phyloP scores from a whole-genome alignment of 345 rosid species.

The Mangifera indica region DNA sequence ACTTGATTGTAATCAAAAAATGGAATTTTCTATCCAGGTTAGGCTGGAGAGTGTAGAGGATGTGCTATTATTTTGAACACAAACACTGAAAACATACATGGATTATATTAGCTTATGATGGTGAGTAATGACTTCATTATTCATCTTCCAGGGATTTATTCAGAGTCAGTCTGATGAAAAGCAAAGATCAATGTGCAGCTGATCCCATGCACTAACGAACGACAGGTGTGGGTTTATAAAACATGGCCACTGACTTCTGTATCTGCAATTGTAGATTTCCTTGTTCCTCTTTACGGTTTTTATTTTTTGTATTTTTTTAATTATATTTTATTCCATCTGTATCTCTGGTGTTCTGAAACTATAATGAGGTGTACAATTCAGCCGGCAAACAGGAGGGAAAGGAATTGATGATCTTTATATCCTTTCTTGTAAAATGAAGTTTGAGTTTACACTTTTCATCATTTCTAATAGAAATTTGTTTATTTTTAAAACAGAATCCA shows the following conservation, averaged over 20 bases:
- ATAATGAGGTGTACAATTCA: constrained; percentile 35
- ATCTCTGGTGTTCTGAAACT: constrained; percentile 25
- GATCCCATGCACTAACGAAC: constrained; percentile 6
- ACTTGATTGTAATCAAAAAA: not conserved
- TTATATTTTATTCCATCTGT: constrained; percentile 24
- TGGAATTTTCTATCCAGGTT: not conserved
- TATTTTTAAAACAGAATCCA: not conserved
- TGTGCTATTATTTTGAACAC: not conserved
- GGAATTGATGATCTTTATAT: constrained; percentile 23
- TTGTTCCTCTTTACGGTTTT: not conserved
- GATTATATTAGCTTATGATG: constrained; percentile 10
- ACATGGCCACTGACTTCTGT: constrained; percentile 25
- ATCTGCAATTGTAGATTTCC: constrained; percentile 36
- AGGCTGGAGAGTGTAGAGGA: not conserved
- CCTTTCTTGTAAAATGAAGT: constrained; percentile 29
- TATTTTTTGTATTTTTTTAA: not conserved
- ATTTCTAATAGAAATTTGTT: constrained; percentile 10
- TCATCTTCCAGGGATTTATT: constrained; percentile 27
- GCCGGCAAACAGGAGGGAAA: constrained; percentile 30
- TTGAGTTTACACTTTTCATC: constrained; percentile 15
- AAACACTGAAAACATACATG: not conserved
- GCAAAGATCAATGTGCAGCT: constrained; percentile 11
- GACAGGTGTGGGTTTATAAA: constrained; percentile 20
- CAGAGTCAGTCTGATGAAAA: constrained; percentile 12
- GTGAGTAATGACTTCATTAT: constrained; percentile 11